phyloP scores from a whole-genome alignment of 768 basidiomycete species.

The Boletus huronensis region DNA sequence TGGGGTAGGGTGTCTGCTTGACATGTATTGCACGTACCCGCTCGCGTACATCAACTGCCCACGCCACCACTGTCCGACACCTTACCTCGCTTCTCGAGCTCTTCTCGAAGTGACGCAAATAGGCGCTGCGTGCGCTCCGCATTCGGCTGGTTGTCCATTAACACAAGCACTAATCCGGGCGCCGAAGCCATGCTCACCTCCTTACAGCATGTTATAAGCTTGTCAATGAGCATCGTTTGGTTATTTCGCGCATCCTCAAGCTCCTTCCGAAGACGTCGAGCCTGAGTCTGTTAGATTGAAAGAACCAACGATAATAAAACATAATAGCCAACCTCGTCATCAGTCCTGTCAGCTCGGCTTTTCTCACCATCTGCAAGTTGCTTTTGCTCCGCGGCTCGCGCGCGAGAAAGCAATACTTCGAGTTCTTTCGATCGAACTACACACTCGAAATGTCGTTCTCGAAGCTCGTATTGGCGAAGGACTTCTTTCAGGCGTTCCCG shows the following conservation, averaged over 20 bases:
- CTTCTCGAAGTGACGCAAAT: conserved; percentile 78
- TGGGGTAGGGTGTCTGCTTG: conserved; percentile 8
- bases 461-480: conserved; percentile 82
- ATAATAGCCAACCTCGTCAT: conserved; percentile 64
- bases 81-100: conserved; percentile 70
- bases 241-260: conserved; percentile 77
- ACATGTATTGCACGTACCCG: conserved; percentile 14
- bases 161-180: conserved; percentile 4
- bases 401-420: conserved; percentile 81
- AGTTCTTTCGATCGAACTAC: conserved; percentile 90
- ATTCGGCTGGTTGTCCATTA: conserved; percentile 54
- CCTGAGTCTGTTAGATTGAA: conserved; percentile 38
- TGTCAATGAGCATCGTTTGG: conserved; percentile 79
- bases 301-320: conserved; percentile 1
- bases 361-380: conserved; percentile 78
- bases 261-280: conserved; percentile 65
- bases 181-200: conserved; percentile 51
- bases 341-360: conserved; percentile 57
- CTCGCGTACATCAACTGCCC: conserved; percentile 36
- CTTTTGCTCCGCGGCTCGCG: conserved; percentile 84
- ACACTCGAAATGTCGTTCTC: conserved; percentile 90
- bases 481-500: conserved; percentile 86
- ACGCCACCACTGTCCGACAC: conserved; percentile 40
- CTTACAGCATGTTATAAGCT: conserved; percentile 81
- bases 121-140: conserved; percentile 79